A percentile compares a stretch with the other conserved stretches of the same genome.
phyloP scores from a whole-genome alignment of 768 basidiomycete genomes.

The Suillus subaureus region DNA sequence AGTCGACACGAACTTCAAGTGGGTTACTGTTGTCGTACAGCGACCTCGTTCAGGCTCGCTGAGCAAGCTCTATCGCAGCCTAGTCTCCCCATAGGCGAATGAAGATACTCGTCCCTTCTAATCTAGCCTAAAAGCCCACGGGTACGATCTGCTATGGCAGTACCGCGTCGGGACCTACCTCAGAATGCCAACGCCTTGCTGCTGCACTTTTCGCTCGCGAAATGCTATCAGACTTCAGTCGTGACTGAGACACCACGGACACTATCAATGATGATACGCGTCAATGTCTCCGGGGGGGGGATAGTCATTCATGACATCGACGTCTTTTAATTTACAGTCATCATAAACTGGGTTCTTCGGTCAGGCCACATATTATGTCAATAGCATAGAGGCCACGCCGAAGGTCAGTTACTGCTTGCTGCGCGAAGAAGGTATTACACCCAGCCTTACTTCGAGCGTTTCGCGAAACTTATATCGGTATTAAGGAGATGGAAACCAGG shows the following conservation, averaged over 20 bases:
- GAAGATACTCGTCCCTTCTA: too few relatives aligned
- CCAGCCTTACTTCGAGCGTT: slow-evolving; percentile 6
- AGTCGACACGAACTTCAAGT: too few relatives aligned
- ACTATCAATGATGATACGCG: neutral
- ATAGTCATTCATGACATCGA: slow-evolving; percentile 53
- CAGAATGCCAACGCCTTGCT: neutral
- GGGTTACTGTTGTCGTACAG: too few relatives aligned
- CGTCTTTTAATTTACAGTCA: slow-evolving; percentile 31
- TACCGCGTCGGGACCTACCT: too few relatives aligned
- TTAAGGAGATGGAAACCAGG: slow-evolving; percentile 82
- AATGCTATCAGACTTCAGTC: slow-evolving; percentile 14
- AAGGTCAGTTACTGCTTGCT: slow-evolving; percentile 74
- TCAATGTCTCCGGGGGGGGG: neutral
- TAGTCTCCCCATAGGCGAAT: too few relatives aligned
- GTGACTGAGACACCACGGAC: slow-evolving; percentile 9
- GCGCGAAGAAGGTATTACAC: slow-evolving; percentile 82
- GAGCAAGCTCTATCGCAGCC: too few relatives aligned
- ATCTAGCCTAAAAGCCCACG: too few relatives aligned
- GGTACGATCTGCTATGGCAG: too few relatives aligned
- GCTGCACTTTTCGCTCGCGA: slow-evolving; percentile 20
- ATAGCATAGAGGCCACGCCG: slow-evolving; percentile 67
- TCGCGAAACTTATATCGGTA: slow-evolving; percentile 32
- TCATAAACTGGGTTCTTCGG: slow-evolving; percentile 64
- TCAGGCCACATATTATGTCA: slow-evolving; percentile 69
- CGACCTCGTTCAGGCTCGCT: too few relatives aligned